Conservation (phyloP, 2,329 filamentous ascomycete genomes). For the Cercospora sp. region DNA sequence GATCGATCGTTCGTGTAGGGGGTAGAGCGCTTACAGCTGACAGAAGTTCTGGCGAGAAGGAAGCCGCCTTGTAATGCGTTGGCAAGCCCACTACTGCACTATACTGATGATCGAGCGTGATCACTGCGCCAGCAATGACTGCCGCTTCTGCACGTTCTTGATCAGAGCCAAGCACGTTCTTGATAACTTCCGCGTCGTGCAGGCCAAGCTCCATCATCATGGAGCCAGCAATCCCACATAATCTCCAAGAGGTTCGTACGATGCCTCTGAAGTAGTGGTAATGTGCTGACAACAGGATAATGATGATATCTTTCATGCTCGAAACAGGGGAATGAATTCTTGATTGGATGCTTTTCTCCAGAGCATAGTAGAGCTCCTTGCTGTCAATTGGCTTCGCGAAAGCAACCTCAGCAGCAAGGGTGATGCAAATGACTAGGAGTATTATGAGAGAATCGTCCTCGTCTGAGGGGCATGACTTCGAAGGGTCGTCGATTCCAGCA, state of each 20-base stretch:
- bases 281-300: background rate
- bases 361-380: background rate
- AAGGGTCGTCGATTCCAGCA: background rate
- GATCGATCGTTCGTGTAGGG: background rate
- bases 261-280: constrained; percentile 1
- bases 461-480: background rate
- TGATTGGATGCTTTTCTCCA: background rate
- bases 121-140: background rate
- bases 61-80: background rate
- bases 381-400: background rate
- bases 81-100: background rate
- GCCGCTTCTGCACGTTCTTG: background rate
- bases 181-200: background rate
- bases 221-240: background rate
- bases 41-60: background rate
- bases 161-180: background rate
- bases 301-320: background rate
- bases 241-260: background rate
- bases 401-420: background rate
- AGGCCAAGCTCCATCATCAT: background rate
- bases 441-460: background rate
- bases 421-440: background rate
- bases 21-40: background rate
- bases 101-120: constrained; percentile 1
- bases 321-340: background rate